Evolutionary conservation across 1,284 basidiomycete genomes (phyloP).

Genomic region (Ceratobasidium sp.): DNA sequence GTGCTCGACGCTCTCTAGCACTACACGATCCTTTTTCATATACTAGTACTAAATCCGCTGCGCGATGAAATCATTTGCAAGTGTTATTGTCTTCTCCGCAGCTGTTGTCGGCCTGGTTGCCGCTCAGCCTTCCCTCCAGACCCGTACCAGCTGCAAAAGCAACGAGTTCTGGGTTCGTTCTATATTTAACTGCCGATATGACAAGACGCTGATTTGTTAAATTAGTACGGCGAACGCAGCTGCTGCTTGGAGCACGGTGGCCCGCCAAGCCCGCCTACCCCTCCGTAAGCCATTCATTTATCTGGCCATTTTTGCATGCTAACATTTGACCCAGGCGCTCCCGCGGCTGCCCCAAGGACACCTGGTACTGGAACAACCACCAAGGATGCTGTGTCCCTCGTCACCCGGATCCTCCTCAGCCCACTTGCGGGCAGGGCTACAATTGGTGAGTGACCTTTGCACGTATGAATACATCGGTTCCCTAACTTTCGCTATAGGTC

Average conservation of each 20-base stretch:
- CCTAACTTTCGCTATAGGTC: background rate
- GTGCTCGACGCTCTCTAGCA: conserved; percentile 24
- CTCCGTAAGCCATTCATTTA: conserved; percentile 38
- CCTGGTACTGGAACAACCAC: conserved; percentile 56
- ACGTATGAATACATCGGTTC: background rate
- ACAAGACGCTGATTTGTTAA: conserved; percentile 1
- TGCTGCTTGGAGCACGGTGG: conserved; percentile 46
- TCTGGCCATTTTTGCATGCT: background rate
- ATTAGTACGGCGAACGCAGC: conserved; percentile 32
- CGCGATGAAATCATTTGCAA: conserved; percentile 46
- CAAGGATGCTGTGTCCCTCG: conserved; percentile 64
- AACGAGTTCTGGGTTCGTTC: conserved; percentile 26
- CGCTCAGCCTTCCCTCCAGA: conserved; percentile 32
- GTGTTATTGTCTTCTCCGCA: conserved; percentile 43
- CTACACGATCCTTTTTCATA: conserved; percentile 31
- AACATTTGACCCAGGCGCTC: conserved; percentile 2
- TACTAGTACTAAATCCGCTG: background rate
- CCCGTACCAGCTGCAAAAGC: conserved; percentile 11
- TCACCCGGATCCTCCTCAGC: conserved; percentile 43
- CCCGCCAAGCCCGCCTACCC: conserved; percentile 35
- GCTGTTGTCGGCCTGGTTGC: conserved; percentile 40
- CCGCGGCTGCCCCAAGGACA: conserved; percentile 47
- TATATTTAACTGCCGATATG: background rate
- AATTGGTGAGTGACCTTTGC: background rate
- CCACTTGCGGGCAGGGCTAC: conserved; percentile 33